Base-by-base conservation (phyloP, 169 alveolate genomes). In the Eimeria acervulina region DNA sequence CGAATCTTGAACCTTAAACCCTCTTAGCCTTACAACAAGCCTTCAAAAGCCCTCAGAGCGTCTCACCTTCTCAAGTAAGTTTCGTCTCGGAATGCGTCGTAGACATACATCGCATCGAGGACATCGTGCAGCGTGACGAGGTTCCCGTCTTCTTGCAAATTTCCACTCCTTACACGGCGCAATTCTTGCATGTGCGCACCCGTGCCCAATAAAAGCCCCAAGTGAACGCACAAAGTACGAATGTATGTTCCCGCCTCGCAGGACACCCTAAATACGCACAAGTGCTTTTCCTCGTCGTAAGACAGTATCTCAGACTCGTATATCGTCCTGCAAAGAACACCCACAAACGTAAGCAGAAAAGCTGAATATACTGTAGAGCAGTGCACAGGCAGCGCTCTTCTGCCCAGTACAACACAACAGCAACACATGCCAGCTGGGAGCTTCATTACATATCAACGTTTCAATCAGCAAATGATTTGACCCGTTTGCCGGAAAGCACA, bases 111-210 rank as follows among this genome's bases (percentile, higher is more conserved):
- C 51, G 99, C 99, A 97, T 99, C 99, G 88, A 99, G 98, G 76
- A 99, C 99, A 97, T 99, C 99, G 97, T 99, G 99, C 99, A 99
- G 98, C 38, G 99, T 99, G 99, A 99, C 97, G 96, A 99, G 98
- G 74, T 99, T 99, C 96, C 99, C 99, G 97, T 99, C 99, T 63
- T 90, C 95, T n/a, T 78, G 59, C 42, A 90, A 70, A 78, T 90
- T 90, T n/a, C 95, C 98, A 23, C 99, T 98, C 93, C 99, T 97
- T 28, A 99, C 99, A 95, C 99, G 98, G 96, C 99, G 98, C 76
- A 99, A 98, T 97, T 99, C 99, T 98, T 99, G 99, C 99, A 99
- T 99, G 97, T 99, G 99, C 19, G 99, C 99, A 19, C 99, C 99
- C 74, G 98, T 98, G 80, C 99, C 99, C 80, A 99, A 97, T 63